phyloP scores from a whole-genome alignment of 1,284 basidiomycete species.

The Boletellus deceptivus region DNA sequence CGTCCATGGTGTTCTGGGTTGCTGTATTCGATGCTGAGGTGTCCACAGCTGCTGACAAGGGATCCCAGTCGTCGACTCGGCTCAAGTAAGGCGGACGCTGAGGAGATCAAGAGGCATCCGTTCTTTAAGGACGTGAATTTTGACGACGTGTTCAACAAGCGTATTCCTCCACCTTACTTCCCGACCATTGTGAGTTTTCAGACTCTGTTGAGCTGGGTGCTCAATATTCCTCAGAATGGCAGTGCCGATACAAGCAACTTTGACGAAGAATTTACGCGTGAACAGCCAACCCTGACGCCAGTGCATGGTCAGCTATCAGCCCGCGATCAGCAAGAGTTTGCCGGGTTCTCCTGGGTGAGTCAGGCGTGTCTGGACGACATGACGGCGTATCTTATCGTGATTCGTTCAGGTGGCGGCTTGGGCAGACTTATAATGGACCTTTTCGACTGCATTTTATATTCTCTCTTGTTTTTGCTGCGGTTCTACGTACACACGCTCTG shows the following conservation, averaged over 20 bases:
- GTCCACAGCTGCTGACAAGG: conserved; percentile 80
- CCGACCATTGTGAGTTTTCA: conserved; percentile 79
- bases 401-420: conserved; percentile 59
- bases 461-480: conserved; percentile 36
- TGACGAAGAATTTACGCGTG: conserved; percentile 95
- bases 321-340: conserved; percentile 93
- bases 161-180: conserved; percentile 96
- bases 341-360: conserved; percentile 89
- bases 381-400: background rate
- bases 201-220: background rate
- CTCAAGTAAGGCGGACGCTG: conserved; percentile 90
- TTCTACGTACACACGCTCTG: conserved; percentile 32
- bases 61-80: conserved; percentile 95
- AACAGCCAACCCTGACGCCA: conserved; percentile 96
- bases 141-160: conserved; percentile 94
- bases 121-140: conserved; percentile 99
- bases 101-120: conserved; percentile 96
- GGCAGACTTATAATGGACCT: conserved; percentile 58
- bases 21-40: conserved; percentile 9
- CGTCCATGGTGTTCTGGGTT: background rate
- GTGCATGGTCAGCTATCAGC: conserved; percentile 94
- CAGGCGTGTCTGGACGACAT: background rate
- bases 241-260: conserved; percentile 87
- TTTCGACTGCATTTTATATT: conserved; percentile 33
- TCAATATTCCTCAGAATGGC: conserved; percentile 53